phyloP scores from a whole-genome alignment of 1,139 yeast genomes.

The Candida tunisiensis region DNA sequence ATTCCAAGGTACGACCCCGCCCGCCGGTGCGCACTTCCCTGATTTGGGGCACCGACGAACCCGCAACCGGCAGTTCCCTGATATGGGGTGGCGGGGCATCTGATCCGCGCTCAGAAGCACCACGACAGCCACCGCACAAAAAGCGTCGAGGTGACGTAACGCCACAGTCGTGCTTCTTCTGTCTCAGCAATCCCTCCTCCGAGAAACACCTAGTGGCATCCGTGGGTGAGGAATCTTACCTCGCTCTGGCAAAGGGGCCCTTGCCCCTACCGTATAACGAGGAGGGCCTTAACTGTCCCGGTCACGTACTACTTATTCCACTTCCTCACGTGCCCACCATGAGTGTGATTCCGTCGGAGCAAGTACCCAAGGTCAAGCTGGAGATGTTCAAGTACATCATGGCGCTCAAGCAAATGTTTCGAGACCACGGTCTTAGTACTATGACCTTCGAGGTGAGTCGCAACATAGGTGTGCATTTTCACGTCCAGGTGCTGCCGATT shows the following conservation, averaged over 20 bases:
- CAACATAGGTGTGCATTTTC: conserved; percentile 17
- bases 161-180: conserved; percentile 46
- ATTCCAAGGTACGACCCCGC: too few species aligned
- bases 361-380: conserved; percentile 4
- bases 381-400: conserved; percentile 10
- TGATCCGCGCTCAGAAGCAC: too few species aligned
- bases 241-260: conserved; percentile 84
- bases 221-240: conserved; percentile 46
- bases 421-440: conserved; percentile 7
- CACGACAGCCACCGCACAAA: background rate
- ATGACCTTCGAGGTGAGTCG: conserved; percentile 17
- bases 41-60: too few species aligned
- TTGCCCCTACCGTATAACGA: conserved; percentile 29
- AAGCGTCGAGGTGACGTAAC: conserved; percentile 1
- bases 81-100: too few species aligned
- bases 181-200: conserved; percentile 63
- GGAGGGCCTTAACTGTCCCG: conserved; percentile 34
- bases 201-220: conserved; percentile 72
- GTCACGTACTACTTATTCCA: conserved; percentile 76
- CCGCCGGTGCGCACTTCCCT: too few species aligned
- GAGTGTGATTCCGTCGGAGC: conserved; percentile 2
- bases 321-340: conserved; percentile 49
- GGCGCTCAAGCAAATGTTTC: conserved; percentile 10
- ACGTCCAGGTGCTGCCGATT: conserved; percentile 19
- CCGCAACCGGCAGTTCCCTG: too few species aligned